Conservation (phyloP, 495 filamentous ascomycete genomes). For the Pyronema omphalodes region DNA sequence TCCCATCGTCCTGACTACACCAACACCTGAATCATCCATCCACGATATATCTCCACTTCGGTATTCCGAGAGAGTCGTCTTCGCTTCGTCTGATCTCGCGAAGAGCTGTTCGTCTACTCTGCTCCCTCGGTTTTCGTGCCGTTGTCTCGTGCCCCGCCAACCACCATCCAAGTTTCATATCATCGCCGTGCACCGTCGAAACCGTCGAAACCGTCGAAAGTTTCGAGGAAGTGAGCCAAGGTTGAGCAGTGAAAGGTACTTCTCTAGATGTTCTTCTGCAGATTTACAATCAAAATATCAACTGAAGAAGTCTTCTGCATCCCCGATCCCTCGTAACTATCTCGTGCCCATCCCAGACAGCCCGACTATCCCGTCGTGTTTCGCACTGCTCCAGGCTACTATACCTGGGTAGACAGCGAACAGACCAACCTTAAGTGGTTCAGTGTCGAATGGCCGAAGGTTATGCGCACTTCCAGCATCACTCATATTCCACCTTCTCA, state of each 20-base stretch:
- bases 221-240: too few relatives aligned
- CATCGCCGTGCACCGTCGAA: too few relatives aligned
- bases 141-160: background rate
- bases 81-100: too few relatives aligned
- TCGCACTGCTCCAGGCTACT: background rate
- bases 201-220: too few relatives aligned
- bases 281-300: conserved; percentile 15
- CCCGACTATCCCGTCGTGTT: conserved; percentile 9
- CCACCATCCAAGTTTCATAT: too few relatives aligned
- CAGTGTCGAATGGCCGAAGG: conserved; percentile 23
- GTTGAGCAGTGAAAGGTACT: conserved; percentile 2
- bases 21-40: too few relatives aligned
- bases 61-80: too few relatives aligned
- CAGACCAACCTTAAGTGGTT: background rate
- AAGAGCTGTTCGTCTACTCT: too few relatives aligned
- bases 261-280: conserved; percentile 23
- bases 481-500: conserved; percentile 4
- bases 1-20: too few relatives aligned
- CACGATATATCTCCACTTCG: too few relatives aligned
- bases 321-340: background rate
- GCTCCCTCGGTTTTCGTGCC: too few relatives aligned
- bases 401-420: background rate
- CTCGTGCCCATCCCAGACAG: background rate
- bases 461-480: conserved; percentile 23
- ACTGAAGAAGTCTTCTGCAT: conserved; percentile 3